phyloP scores from a whole-genome alignment of 2,329 filamentous ascomycete genomes.

The Botrytis galanthina region DNA sequence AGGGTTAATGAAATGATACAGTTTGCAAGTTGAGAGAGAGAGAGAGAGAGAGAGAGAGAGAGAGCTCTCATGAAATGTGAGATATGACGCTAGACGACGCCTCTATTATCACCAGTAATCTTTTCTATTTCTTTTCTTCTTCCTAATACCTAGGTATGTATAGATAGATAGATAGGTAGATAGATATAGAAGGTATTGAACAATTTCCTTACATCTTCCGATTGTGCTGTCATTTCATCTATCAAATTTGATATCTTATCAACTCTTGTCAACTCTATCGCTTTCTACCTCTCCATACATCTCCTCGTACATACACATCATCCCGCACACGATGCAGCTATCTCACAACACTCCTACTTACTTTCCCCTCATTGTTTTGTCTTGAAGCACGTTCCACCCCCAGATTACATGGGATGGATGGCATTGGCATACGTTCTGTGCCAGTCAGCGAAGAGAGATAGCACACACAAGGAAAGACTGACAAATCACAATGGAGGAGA shows the following conservation, averaged over 20 bases:
- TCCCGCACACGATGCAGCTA: not conserved
- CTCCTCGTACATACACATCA: not conserved
- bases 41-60: too few species aligned
- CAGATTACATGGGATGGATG: not conserved
- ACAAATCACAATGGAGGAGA: not conserved
- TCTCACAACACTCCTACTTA: not conserved
- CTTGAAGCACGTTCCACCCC: slow-evolving; percentile 13
- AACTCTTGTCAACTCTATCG: not conserved
- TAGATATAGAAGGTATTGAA: not conserved
- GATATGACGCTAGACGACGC: not conserved
- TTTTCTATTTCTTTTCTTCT: not conserved
- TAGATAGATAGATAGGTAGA: too few species aligned
- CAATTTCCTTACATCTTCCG: not conserved
- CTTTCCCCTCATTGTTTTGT: slow-evolving; percentile 17
- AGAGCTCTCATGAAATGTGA: too few species aligned
- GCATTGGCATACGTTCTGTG: not conserved
- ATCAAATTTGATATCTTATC: not conserved
- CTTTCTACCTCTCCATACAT: not conserved
- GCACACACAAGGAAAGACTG: too few species aligned
- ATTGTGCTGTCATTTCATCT: not conserved
- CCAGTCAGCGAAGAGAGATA: not conserved
- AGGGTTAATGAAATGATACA: not conserved
- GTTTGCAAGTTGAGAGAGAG: not conserved
- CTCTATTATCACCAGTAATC: not conserved
- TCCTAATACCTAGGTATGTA: not conserved